phyloP scores from a whole-genome alignment of 306 rosid species.

The Quercus gilva region DNA sequence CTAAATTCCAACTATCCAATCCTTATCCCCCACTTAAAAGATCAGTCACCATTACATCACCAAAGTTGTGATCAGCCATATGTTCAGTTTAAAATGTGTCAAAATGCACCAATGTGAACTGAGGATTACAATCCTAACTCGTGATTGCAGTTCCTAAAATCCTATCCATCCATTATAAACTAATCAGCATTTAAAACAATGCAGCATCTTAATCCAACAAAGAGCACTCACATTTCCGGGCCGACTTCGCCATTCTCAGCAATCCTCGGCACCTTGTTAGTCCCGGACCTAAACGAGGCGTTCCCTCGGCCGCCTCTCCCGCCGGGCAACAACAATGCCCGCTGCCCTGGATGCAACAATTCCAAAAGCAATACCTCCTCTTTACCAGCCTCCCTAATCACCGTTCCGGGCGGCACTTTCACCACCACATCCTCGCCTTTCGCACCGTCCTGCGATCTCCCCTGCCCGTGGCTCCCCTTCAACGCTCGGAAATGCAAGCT shows the following conservation, averaged over 20 bases:
- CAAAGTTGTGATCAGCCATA: too few relatives aligned
- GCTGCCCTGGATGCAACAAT: slow-evolving; percentile 75
- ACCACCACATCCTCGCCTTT: slow-evolving; percentile 87
- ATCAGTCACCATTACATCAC: too few relatives aligned
- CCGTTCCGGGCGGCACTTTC: slow-evolving; percentile 86
- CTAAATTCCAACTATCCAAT: background rate
- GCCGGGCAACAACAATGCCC: slow-evolving; percentile 72
- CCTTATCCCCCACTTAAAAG: too few relatives aligned
- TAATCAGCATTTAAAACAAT: too few relatives aligned
- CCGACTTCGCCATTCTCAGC: slow-evolving; percentile 93
- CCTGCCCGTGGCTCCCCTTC: slow-evolving; percentile 79
- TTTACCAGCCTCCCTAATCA: slow-evolving; percentile 57
- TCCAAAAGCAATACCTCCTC: slow-evolving; percentile 65
- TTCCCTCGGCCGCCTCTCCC: slow-evolving; percentile 98
- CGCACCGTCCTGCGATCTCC: slow-evolving; percentile 68
- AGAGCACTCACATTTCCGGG: slow-evolving; percentile 65
- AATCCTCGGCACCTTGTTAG: slow-evolving; percentile 82
- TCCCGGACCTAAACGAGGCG: slow-evolving; percentile 77
- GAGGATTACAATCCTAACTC: too few relatives aligned
- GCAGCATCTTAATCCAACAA: background rate
- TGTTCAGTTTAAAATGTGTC: too few relatives aligned
- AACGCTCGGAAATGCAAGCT: slow-evolving; percentile 87
- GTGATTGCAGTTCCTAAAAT: too few relatives aligned
- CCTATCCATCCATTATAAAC: too few relatives aligned
- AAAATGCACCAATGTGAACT: too few relatives aligned